A percentile compares a stretch with the other conserved stretches of the same genome.
These are phyloP conservation scores for Podaxis sp. DNA, from an alignment of 768 basidiomycete genomes.

Conservation along the genomic window DNA sequence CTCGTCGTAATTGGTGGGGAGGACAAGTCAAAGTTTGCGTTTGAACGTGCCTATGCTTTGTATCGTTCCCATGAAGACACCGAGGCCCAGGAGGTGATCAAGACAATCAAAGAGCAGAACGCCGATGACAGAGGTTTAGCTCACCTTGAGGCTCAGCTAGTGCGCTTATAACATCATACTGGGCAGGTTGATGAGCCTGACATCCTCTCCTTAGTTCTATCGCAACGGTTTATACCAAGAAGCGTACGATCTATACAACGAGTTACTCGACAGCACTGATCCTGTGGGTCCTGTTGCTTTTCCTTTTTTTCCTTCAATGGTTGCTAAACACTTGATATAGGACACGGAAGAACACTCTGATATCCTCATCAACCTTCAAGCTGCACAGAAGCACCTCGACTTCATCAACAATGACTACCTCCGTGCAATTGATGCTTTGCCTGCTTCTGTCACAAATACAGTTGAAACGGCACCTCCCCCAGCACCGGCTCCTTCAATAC, in stretches of 20 bases:
- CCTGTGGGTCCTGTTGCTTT: conserved; percentile 46
- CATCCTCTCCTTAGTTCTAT: conserved; percentile 50
- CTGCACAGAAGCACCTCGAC: conserved; percentile 77
- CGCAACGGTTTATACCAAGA: conserved; percentile 70
- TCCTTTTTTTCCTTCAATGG: neutral
- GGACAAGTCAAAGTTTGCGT: conserved; percentile 30
- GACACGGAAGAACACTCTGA: conserved; percentile 85
- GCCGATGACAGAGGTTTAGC: conserved; percentile 56
- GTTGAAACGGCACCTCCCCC: conserved; percentile 65
- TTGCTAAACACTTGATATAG: conserved; percentile 31
- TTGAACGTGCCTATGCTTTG: conserved; percentile 79
- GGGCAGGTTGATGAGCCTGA: neutral
- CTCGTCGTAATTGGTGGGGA: conserved; percentile 49
- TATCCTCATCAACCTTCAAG: conserved; percentile 79
- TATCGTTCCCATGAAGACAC: conserved; percentile 79
- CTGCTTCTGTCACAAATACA: conserved; percentile 41
- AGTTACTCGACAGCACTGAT: conserved; percentile 74
- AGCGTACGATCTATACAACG: conserved; percentile 75
- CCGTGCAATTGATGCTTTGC: conserved; percentile 57
- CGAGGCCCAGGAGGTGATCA: conserved; percentile 57
- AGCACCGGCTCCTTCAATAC: conserved; percentile 25
- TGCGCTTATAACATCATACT: conserved; percentile 31
- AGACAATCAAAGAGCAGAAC: conserved; percentile 38
- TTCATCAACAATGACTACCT: conserved; percentile 74
- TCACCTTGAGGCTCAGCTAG: conserved; percentile 88